Evolutionary conservation across 768 basidiomycete genomes (phyloP).

Genomic region (Podaxis sp.): DNA sequence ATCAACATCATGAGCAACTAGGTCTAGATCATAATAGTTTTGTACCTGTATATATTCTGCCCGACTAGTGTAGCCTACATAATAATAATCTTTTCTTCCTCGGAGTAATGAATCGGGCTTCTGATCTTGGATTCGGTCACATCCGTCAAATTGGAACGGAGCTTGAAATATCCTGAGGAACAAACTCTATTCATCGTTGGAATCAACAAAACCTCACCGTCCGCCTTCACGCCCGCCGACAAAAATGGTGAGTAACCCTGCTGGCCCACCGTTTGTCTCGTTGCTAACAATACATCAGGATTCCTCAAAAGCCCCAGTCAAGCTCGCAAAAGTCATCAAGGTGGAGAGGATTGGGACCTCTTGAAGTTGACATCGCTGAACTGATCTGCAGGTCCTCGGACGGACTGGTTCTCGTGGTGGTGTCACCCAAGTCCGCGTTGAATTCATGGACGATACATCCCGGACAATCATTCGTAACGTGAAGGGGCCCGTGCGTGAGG

Average conservation of each 20-base stretch:
- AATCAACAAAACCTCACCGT: conserved; percentile 29
- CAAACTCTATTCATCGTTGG: conserved; percentile 30
- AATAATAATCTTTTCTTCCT: background rate
- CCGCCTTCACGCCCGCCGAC: conserved; percentile 21
- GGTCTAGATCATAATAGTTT: background rate
- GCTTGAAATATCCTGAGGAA: conserved; percentile 18
- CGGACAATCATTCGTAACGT: conserved; percentile 99
- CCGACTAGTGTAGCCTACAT: background rate
- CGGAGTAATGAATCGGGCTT: background rate
- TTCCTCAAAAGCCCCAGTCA: conserved; percentile 88
- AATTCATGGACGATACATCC: conserved; percentile 96
- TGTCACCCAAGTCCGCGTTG: conserved; percentile 98
- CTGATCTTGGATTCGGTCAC: background rate
- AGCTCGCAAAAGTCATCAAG: conserved; percentile 98
- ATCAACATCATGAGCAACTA: background rate
- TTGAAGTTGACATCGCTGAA: conserved; percentile 12
- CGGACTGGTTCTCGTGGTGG: conserved; percentile 98
- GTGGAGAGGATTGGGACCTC: conserved; percentile 35
- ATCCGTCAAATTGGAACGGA: conserved; percentile 25
- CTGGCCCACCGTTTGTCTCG: background rate
- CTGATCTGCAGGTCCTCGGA: conserved; percentile 76
- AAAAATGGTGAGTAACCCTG: conserved; percentile 32
- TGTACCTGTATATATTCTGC: background rate
- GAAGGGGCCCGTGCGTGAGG: conserved; percentile 94
- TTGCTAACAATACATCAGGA: conserved; percentile 46